Percentiles rank a stretch among this genome's conserved stretches.
These are phyloP conservation scores for Puccinia polysora DNA, from an alignment of 1,284 basidiomycete species.

Conservation along the genomic window DNA sequence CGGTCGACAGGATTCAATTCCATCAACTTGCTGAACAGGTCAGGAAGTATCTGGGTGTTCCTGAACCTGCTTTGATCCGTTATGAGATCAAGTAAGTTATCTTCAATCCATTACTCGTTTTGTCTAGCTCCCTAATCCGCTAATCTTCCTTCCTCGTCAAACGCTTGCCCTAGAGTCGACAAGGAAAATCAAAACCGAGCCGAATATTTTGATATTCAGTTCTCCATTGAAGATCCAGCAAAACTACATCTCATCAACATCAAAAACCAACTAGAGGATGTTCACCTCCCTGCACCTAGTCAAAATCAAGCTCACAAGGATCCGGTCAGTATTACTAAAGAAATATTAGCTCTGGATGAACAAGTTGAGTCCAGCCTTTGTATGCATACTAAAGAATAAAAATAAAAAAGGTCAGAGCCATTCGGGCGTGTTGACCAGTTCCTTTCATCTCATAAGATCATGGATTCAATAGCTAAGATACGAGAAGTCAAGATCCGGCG, in stretches of 20 bases:
- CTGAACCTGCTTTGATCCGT: conserved; percentile 24
- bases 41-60: conserved; percentile 5
- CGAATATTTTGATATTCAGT: conserved; percentile 37
- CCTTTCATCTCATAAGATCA: conserved; percentile 11
- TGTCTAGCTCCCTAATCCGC: not conserved
- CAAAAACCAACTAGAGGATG: conserved; percentile 29
- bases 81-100: conserved; percentile 29
- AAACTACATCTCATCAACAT: conserved; percentile 31
- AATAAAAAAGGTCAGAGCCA: not conserved
- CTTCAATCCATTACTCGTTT: not conserved
- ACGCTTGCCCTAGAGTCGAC: conserved; percentile 42
- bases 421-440: not conserved
- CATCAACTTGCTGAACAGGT: conserved; percentile 32
- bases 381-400: not conserved
- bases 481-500: conserved; percentile 37
- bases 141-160: not conserved
- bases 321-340: conserved; percentile 14
- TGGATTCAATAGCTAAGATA: conserved; percentile 26
- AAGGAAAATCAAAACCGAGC: conserved; percentile 22
- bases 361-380: conserved; percentile 1
- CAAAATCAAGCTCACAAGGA: too few relatives aligned
- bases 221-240: conserved; percentile 38
- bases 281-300: not conserved
- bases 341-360: conserved; percentile 35
- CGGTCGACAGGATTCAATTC: conserved; percentile 19